Base-by-base conservation (phyloP, 768 basidiomycete species). In the Russula brevipes region DNA sequence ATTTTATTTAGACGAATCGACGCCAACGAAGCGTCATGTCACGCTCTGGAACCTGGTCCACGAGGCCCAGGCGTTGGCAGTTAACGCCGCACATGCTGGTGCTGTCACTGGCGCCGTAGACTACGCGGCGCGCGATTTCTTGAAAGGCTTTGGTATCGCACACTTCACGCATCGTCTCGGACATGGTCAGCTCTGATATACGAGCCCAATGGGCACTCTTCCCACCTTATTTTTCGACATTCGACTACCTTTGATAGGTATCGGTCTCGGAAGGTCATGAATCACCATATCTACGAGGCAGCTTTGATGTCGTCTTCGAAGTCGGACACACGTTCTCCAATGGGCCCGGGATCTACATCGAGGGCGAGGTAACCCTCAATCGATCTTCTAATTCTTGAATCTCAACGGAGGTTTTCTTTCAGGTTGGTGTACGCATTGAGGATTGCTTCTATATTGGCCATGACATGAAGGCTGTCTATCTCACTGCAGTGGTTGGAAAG, bases 121-220 rank as follows among this genome's bases (percentile, higher is more conserved):
- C 70, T 73, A 72, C 19, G 82, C 79, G 38, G 91, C 90, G 19
- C 83, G 91, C 10, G 54, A 67, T 3, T 71, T 80, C 35, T 75
- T 94, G 42, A 61, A 70, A 41, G 62, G 54, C 2, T 72, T 68
- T 3, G 80, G 81, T 10, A 79, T 83, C 51, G 83, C 77, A 7
- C 62, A 85, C 71, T 93, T 94, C 70, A 91, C 90, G 0, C 93
- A 94, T 73, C 77, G 91, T 53, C 77, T 94, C 2, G 91, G 90
- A 10, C 88, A 91, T 67, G 89, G 88, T 88, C 60, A 42, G 9
- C 39, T 49, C 30, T 41, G 24, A 24, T 24, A 24, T 24, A 1
- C 24, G 24, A 1, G 24, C 24, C 24, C 24, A 24, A 24, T 24
- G 24, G 24, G 24, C 24, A 24, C 24, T 24, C 24, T 24, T 24